Percentiles rank a stretch among this genome's conserved stretches.
phyloP scores from a whole-genome alignment of 1,284 basidiomycete species.

The Naganishia cerealis region DNA sequence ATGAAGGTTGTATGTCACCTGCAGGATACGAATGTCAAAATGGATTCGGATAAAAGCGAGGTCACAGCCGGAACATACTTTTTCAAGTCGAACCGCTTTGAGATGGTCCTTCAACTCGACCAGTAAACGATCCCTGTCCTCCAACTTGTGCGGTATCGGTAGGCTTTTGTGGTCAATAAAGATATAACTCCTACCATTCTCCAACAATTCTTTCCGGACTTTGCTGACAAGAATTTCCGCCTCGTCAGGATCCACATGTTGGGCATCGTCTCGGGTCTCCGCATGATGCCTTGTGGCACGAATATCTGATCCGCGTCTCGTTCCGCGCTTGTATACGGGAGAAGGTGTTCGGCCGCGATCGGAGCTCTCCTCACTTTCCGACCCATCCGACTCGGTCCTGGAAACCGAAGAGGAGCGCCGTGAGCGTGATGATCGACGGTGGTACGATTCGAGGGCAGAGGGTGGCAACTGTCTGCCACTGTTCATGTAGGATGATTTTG shows the following conservation, averaged over 20 bases:
- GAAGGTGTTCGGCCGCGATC: slow-evolving; percentile 15
- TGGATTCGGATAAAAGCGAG: not conserved
- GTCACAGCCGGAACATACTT: not conserved
- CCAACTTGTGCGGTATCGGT: slow-evolving; percentile 32
- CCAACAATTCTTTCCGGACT: slow-evolving; percentile 38
- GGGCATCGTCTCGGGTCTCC: not conserved
- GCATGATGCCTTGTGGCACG: not conserved
- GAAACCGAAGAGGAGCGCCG: slow-evolving; percentile 12
- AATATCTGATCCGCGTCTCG: not conserved
- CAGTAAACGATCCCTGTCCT: slow-evolving; percentile 31
- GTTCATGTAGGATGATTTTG: not conserved
- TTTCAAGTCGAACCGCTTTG: slow-evolving; percentile 40
- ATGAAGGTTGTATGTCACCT: slow-evolving; percentile 41
- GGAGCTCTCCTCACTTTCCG: slow-evolving; percentile 15
- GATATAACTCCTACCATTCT: slow-evolving; percentile 45
- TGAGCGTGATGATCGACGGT: slow-evolving; percentile 13
- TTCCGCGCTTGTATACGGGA: slow-evolving; percentile 3
- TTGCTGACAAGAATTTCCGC: slow-evolving; percentile 31
- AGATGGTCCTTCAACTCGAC: slow-evolving; percentile 45
- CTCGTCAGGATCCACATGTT: slow-evolving; percentile 34
- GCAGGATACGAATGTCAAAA: not conserved
- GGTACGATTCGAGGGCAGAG: not conserved
- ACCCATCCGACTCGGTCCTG: slow-evolving; percentile 5
- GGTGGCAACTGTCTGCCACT: not conserved
- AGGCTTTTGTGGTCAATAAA: slow-evolving; percentile 45